These are phyloP conservation scores for Exserohilum rostratum DNA, from an alignment of 2,329 filamentous ascomycete species.

Conservation along the genomic window DNA sequence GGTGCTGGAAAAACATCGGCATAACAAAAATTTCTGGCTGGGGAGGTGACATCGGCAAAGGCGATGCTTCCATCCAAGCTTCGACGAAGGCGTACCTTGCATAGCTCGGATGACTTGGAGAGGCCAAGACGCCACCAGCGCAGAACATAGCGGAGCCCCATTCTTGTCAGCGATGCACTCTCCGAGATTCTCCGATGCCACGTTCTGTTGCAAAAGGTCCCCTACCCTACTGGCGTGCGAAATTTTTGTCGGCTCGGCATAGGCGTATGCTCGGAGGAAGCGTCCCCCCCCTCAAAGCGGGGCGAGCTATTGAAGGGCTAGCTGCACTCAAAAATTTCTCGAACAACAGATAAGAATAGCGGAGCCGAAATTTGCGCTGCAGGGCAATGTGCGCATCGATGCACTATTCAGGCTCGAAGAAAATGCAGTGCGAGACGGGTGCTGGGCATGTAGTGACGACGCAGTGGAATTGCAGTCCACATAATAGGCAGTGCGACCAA, in stretches of 20 bases:
- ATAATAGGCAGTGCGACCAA: constrained; percentile 11
- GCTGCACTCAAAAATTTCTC: constrained; percentile 28
- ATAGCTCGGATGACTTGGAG: constrained; percentile 24
- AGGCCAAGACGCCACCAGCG: constrained; percentile 27
- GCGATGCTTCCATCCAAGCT: constrained; percentile 16
- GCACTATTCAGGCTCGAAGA: background rate
- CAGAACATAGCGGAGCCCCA: constrained; percentile 23
- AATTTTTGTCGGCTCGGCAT: constrained; percentile 32
- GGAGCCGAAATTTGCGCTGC: constrained; percentile 17
- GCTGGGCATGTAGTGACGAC: background rate
- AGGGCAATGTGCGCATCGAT: constrained; percentile 7
- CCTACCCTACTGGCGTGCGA: constrained; percentile 26
- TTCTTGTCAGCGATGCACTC: constrained; percentile 10
- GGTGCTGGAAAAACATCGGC: constrained; percentile 12
- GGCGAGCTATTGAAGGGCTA: constrained; percentile 35
- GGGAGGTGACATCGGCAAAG: constrained; percentile 13
- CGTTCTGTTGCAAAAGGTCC: constrained; percentile 21
- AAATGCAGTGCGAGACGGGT: background rate
- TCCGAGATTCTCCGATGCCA: constrained; percentile 35
- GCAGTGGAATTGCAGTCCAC: background rate
- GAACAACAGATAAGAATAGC: constrained; percentile 38
- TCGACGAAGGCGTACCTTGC: constrained; percentile 28
- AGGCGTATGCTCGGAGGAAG: constrained; percentile 34
- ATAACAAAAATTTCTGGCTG: constrained; percentile 9
- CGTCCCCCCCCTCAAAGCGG: constrained; percentile 23